Evolutionary conservation across 768 basidiomycete species (phyloP), one percentile per base, ranked within the genome.

Genomic region (Hericium rajendrae): DNA sequence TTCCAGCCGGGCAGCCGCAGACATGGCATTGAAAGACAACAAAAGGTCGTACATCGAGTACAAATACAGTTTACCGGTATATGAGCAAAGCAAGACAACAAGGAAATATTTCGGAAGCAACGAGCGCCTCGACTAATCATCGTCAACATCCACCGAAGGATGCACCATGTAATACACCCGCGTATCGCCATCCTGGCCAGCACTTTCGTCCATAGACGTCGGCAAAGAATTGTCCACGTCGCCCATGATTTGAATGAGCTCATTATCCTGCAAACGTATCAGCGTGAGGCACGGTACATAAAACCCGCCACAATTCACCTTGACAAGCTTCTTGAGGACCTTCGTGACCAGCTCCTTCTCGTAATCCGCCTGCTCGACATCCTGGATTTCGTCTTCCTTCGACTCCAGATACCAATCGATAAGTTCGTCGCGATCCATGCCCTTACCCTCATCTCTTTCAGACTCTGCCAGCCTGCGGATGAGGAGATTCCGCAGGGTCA

Each of bases 381-480:
- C 85, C 61, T 86, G 81, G 40, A 98, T 74, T 60, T 93, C 88
- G 9, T 77, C 74, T 70, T 99, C 97, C 69, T 84, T 88, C 61
- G 81, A 72, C 73, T 99, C 97, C 56, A 98, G 79, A 68, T 97
- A 98, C 94, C 93, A 95, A 68, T 95, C 92, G 60, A 95, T 88
- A 56, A 99, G 78, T 64, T 97, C 94, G 62, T 95, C 93, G 48
- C 86, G 79, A 65, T 93, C 89, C 41, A 95, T 72, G 2, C 94
- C 94, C 54, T 72, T 76, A 18, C 86, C 86, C 0, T 81, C 85
- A 64, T 83, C 81, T 26, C 80, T 77, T 72, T 99, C 97, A 12
- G 83, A 74, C 39, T 86, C 83, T 16, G 83, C 75, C 24, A 99
- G 73, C 64, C 94, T 87, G 57, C 94, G 66, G 28, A 99, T 84